Evolutionary conservation across 352 stramenopile genomes (phyloP).

Genomic region (Blastocystis sp.): DNA sequence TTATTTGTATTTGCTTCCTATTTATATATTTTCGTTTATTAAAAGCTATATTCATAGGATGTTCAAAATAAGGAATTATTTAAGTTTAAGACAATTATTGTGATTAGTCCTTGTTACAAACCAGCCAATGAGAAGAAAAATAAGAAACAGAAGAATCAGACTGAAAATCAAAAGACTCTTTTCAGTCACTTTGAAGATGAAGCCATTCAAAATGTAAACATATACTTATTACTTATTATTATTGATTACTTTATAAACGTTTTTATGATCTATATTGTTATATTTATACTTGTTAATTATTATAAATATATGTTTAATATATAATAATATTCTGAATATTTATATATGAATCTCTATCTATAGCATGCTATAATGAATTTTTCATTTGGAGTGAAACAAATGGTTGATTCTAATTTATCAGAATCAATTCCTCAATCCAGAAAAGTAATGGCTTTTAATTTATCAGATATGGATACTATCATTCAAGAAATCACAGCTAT

Average conservation of each 20-base stretch:
- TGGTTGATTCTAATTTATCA: constrained; percentile 1
- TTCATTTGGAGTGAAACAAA: constrained; percentile 1
- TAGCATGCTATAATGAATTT: constrained; percentile 9
- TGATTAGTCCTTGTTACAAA: constrained; percentile 31
- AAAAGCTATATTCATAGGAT: not conserved
- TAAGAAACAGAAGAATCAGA: not conserved
- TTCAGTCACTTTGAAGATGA: constrained; percentile 40
- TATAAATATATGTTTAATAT: too few relatives aligned
- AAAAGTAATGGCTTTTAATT: constrained; percentile 6
- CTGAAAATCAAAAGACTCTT: not conserved
- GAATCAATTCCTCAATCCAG: constrained; percentile 8
- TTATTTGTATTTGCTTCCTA: too few relatives aligned
- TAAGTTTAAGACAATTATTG: constrained; percentile 22
- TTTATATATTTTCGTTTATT: not conserved
- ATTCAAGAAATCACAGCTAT: constrained; percentile 7
- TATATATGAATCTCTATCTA: not conserved
- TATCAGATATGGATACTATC: constrained; percentile 5
- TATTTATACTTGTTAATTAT: too few relatives aligned
- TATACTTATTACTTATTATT: too few relatives aligned
- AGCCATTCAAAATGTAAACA: constrained; percentile 14
- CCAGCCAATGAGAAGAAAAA: not conserved
- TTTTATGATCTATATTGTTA: too few relatives aligned
- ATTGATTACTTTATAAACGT: too few relatives aligned
- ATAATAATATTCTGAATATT: too few relatives aligned
- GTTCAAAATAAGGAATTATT: constrained; percentile 31